Evolutionary conservation across 2,329 filamentous ascomycete genomes (phyloP), one percentile per base, ranked within the genome.

Genomic region (Penicillium griseofulvum): DNA sequence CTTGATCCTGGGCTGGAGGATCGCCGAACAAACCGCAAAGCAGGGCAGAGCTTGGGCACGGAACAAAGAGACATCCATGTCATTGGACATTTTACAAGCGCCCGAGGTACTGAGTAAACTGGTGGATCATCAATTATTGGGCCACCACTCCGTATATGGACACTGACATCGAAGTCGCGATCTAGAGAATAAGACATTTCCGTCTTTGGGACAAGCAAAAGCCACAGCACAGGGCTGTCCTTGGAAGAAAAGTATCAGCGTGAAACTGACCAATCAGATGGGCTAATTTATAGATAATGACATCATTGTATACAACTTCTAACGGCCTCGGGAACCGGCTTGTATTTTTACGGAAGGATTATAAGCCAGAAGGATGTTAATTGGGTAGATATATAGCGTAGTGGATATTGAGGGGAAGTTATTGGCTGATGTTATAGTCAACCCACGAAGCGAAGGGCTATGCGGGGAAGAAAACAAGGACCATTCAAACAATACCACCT

Each of bases 171-270:
- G 12, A 51, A 37, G 5, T 33, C 5, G n/a, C 10, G 11, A 41
- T 19, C n/a, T 4, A 17, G 8, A 24, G 8, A 24, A 17, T 14
- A n/a, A 37, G 9, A 9, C 4, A 19, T 10, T 17, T 33, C 22
- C 22, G 22, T 22, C 22, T 22, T 22, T 22, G 22, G 22, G 2
- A 22, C 22, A 22, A 22, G 22, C 22, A 22, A 22, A 22, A 22
- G 22, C 22, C 22, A 22, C 22, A 22, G 22, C 22, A 22, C 22
- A 22, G 22, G 22, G 22, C 22, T 22, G 22, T 22, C 22, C 22
- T 22, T 11, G 10, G 17, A 51, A 45, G 49, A 58, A 55, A 55
- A 42, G 22, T 57, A 56, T 59, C 49, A 22, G 14, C 57, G 17
- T 17, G 31, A 52, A 26, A 31, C 29, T 31, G 22, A 22, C 22